Evolutionary conservation across 371 early-diverging fungal genomes (phyloP), one percentile per base, ranked within the genome.

Genomic region (Circinella minor): DNA sequence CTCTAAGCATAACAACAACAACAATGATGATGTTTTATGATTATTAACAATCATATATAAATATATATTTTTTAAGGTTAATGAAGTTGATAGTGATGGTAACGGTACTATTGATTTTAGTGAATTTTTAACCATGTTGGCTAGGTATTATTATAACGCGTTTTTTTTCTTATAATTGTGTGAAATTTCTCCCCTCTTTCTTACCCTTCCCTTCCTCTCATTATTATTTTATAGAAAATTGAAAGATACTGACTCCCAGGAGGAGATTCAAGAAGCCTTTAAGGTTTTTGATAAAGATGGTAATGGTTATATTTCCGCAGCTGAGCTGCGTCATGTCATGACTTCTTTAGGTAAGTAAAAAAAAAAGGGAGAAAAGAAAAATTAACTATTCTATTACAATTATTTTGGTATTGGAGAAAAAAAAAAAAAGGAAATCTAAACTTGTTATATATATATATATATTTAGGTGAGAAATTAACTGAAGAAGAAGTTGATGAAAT

Each of bases 91-190:
- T 80, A 90, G 93, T 67, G 94, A 96, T 85, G 94, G 95, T 72
- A 94, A 95, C 77, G 96, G 96, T 71, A 93, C 86, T 61, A 93
- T 97, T 75, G 98, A 96, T 81, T 95, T 96, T 76, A 85, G 91
- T 68, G 97, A 97, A 81, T 96, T 97, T 82, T 80, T 95, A 76
- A 91, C 95, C 67, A 92, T 97, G 94, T 89, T 96, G 92, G 95
- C 96, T 77, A 80, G 81, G 83, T 83, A 18, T 36, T 60, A 18
- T 27, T 34, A 13, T 46, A 4, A 55, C 18, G 36, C 43, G 38
- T 65, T 55, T 20, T 15, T 57, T 5, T n/a, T 49, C 14, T 49
- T 49, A n/a, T n/a, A n/a, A n/a, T n/a, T n/a, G n/a, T n/a, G n/a
- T n/a, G n/a, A n/a, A n/a, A n/a, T n/a, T n/a, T n/a, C n/a, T n/a